A percentile compares a stretch with the other conserved stretches of the same genome.
Evolutionary conservation across 805 yeast genomes (phyloP).

Genomic region (Pichia kluyveri): DNA sequence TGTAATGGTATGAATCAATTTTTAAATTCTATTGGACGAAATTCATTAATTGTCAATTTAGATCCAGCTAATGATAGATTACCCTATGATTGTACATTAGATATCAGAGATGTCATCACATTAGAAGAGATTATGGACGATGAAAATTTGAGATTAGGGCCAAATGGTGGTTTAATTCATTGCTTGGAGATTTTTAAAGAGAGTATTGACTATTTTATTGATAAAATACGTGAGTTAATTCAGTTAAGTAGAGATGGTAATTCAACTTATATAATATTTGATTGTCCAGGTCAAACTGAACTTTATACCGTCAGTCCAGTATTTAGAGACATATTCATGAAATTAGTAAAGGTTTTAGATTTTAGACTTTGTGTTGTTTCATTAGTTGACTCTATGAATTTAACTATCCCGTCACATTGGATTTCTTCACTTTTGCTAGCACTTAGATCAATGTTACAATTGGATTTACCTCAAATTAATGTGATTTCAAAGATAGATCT

Average conservation of each 20-base stretch:
- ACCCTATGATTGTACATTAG: conserved; percentile 47
- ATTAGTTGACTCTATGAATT: conserved; percentile 70
- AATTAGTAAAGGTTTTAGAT: conserved; percentile 52
- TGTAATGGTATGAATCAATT: conserved; percentile 91
- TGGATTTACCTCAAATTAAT: conserved; percentile 88
- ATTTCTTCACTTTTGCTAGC: conserved; percentile 73
- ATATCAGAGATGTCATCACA: conserved; percentile 47
- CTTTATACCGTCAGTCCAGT: conserved; percentile 85
- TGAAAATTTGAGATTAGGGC: conserved; percentile 39
- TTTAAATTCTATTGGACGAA: conserved; percentile 87
- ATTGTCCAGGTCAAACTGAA: conserved; percentile 96
- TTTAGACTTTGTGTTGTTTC: conserved; percentile 79
- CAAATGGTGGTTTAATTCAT: conserved; percentile 82
- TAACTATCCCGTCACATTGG: conserved; percentile 85
- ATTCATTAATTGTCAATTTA: conserved; percentile 72
- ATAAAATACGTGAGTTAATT: conserved; percentile 48
- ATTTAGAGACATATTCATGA: conserved; percentile 55
- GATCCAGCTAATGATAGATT: conserved; percentile 70
- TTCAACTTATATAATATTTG: conserved; percentile 64
- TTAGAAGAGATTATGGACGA: conserved; percentile 54
- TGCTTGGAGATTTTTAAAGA: conserved; percentile 66
- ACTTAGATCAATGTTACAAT: conserved; percentile 83
- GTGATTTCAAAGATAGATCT: conserved; percentile 88
- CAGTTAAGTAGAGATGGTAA: conserved; percentile 30
- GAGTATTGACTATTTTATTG: conserved; percentile 49